phyloP scores from a whole-genome alignment of 2,329 filamentous ascomycete species.

The Fusarium armeniacum region DNA sequence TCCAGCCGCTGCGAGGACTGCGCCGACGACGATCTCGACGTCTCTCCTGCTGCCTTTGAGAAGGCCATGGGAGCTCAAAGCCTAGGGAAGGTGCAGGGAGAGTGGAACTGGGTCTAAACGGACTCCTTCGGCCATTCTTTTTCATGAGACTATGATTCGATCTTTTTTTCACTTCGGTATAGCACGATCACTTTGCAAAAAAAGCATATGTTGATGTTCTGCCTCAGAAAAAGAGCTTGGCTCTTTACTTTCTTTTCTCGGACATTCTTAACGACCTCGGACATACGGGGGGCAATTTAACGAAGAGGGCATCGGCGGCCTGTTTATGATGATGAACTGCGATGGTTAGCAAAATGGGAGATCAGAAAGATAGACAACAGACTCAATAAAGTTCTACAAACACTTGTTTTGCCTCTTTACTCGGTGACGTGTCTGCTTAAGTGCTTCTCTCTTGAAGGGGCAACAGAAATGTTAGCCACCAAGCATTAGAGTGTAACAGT shows the following conservation, averaged over 20 bases:
- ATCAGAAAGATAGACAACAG: conserved; percentile 1
- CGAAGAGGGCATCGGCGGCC: conserved; percentile 21
- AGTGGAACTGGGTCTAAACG: conserved; percentile 23
- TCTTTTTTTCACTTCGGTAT: conserved; percentile 2
- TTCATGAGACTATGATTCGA: conserved; percentile 10
- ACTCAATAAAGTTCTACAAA: conserved; percentile 18
- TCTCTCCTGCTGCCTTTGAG: conserved; percentile 63
- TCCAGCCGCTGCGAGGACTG: conserved; percentile 67
- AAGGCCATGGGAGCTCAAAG: conserved; percentile 56
- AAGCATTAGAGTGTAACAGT: accelerated
- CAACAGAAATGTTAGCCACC: background rate
- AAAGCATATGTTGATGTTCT: background rate
- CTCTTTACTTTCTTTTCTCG: conserved; percentile 21
- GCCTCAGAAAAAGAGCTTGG: background rate
- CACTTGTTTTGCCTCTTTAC: background rate
- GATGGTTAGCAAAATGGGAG: conserved; percentile 17
- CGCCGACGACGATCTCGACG: conserved; percentile 62
- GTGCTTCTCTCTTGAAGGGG: background rate
- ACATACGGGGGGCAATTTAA: conserved; percentile 30
- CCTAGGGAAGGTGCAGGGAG: conserved; percentile 32
- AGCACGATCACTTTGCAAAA: background rate
- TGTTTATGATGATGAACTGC: conserved; percentile 29
- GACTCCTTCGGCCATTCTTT: conserved; percentile 31
- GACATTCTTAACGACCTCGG: conserved; percentile 22
- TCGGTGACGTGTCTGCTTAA: background rate